phyloP scores from a whole-genome alignment of 2,329 filamentous ascomycete species.

The Colletotrichum sojae region DNA sequence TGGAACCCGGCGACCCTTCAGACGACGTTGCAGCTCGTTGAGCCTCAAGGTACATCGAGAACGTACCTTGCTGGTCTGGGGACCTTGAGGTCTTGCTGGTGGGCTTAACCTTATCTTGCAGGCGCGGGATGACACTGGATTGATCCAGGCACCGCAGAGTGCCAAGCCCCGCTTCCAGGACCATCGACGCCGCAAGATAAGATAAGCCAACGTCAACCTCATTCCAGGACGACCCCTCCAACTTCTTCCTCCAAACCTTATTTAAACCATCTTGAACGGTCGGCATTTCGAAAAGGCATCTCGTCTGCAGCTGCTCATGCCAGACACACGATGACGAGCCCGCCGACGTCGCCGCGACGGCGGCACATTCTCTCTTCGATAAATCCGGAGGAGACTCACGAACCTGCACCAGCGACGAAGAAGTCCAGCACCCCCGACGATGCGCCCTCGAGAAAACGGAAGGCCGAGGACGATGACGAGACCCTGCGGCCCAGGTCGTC shows the following conservation, averaged over 20 bases:
- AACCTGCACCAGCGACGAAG: conserved; percentile 1
- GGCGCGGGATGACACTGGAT: background rate
- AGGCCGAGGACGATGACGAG: conserved; percentile 10
- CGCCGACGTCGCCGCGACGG: conserved; percentile 54
- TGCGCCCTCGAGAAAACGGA: conserved; percentile 6
- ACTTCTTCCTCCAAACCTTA: conserved; percentile 7
- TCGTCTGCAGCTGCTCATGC: conserved; percentile 40
- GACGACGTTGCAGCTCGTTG: conserved; percentile 27
- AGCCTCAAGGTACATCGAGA: conserved; percentile 24
- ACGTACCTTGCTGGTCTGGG: conserved; percentile 15
- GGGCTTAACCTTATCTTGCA: conserved; percentile 36
- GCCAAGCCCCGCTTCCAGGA: conserved; percentile 36
- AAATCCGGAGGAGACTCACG: conserved; percentile 51
- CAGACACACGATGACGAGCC: conserved; percentile 50
- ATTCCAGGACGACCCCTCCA: conserved; percentile 29
- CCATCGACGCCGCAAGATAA: conserved; percentile 34
- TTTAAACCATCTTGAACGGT: background rate
- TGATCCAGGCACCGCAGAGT: conserved; percentile 12
- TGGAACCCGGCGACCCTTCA: background rate
- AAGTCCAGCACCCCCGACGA: conserved; percentile 35
- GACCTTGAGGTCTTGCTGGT: background rate
- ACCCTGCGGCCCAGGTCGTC: conserved; percentile 45
- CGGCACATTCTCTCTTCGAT: conserved; percentile 66
- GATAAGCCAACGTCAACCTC: conserved; percentile 39
- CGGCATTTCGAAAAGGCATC: background rate